A percentile compares a stretch with the other conserved stretches of the same genome.
Evolutionary conservation across 768 basidiomycete genomes (phyloP).

Genomic region (Tulasnella sp.): DNA sequence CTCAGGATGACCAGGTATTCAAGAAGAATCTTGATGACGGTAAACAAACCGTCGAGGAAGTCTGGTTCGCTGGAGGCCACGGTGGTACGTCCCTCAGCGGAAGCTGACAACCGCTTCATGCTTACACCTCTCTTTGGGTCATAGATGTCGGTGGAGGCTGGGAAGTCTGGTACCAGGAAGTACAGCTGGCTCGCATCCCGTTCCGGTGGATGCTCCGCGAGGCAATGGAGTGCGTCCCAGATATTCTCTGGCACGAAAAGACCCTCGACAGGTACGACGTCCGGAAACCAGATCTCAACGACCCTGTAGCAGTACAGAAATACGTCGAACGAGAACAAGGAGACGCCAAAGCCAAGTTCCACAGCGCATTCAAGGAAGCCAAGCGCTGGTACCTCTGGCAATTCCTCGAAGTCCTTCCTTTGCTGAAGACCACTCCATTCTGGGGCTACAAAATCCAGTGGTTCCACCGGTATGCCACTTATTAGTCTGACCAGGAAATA

Average conservation of each 20-base stretch:
- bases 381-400: neutral
- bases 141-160: constrained; percentile 26
- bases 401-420: neutral
- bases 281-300: too few relatives aligned
- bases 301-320: neutral
- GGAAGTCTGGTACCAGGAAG: too few relatives aligned
- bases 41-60: constrained; percentile 9
- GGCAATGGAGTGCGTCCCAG: neutral
- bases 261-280: neutral
- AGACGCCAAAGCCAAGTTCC: constrained; percentile 1
- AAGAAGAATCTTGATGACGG: too few relatives aligned
- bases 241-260: neutral
- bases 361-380: neutral
- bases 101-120: neutral
- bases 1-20: too few relatives aligned
- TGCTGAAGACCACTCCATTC: too few relatives aligned
- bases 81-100: neutral
- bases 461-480: neutral
- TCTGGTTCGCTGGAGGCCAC: constrained; percentile 25
- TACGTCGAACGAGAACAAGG: constrained; percentile 10
- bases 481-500: neutral
- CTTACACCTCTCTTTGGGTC: neutral
- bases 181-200: constrained; percentile 24
- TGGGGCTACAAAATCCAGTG: neutral
- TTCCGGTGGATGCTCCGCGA: constrained; percentile 28